These are phyloP conservation scores for Chloris gayana DNA, from an alignment of 176 grass and related monocot species.

Conservation along the genomic window DNA sequence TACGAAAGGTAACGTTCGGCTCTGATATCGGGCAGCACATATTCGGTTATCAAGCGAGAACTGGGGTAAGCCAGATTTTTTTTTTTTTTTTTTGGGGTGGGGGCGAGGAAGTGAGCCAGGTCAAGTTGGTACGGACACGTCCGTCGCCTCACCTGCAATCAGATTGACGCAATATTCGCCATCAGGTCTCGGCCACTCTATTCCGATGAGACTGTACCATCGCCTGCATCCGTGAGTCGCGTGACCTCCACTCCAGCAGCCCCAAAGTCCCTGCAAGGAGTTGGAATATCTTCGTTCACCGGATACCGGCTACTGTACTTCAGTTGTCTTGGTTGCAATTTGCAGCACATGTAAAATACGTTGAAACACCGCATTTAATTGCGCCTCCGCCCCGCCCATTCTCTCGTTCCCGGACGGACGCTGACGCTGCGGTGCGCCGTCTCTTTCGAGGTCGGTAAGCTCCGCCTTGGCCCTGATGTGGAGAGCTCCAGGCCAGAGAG, in stretches of 20 bases:
- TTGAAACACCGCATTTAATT: background rate
- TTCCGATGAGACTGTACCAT: background rate
- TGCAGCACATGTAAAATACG: constrained; percentile 1
- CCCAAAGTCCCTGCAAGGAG: background rate
- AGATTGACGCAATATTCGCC: constrained; percentile 10
- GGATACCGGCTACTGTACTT: background rate
- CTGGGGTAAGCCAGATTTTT: background rate
- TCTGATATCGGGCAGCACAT: background rate
- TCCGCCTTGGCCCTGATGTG: constrained; percentile 14
- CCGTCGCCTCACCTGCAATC: background rate
- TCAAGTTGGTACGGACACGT: background rate
- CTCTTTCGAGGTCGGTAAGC: constrained; percentile 36
- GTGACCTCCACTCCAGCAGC: background rate
- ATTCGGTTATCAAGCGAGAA: background rate
- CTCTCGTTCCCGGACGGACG: constrained; percentile 9
- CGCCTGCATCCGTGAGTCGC: background rate
- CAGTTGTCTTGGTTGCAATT: background rate
- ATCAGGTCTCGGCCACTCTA: background rate
- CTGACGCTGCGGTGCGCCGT: constrained; percentile 35
- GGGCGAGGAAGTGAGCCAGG: background rate
- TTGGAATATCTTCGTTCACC: constrained; percentile 18
- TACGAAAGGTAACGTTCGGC: background rate
- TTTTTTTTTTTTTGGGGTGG: too few species aligned
- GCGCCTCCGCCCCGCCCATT: background rate
- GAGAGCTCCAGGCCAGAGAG: background rate